Base-by-base conservation (phyloP, 441 rosid genomes). In the Oxalis stricta region DNA sequence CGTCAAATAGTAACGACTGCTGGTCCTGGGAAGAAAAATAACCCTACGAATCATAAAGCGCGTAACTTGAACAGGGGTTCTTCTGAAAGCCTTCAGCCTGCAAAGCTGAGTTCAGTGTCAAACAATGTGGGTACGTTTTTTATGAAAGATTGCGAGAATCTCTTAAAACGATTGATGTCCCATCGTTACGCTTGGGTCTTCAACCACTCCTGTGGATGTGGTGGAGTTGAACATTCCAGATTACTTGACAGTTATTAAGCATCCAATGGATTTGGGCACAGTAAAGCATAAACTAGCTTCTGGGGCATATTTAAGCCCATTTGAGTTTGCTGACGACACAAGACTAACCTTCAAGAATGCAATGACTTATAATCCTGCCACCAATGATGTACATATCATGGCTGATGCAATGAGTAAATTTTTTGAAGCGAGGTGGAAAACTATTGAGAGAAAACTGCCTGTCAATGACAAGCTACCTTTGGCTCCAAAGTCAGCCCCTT, bases 191-290 rank as follows among this genome's bases (percentile, higher is more conserved):
- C 71, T 16, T 75, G 87, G 87, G 76, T 64, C 43, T 75, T 79
- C 43, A 77, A 73, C 53, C n/a, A 55, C 49, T 22, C 87, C 83
- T 30, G 83, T 79, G 55, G 83, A 79, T 65, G 59, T 69, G 9
- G 73, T 66, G 58, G 62, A 60, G 48, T 51, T 79, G 45, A 71
- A 79, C 38, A 58, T 79, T 56, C 87, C 87, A 0, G 83, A 75
- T 63, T 79, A 79, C 58, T 67, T 60, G 46, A 63, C 57, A 21
- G 67, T 79, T 33, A 79, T 79, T 54, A 71, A 79, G 65, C 66
- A 69, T 32, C 87, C 87, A 17, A 75, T 75, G 87, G 87, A 79
- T 61, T 65, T 79, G 4, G 83, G 87, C 43, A 70, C 87, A 4
- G 26, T 79, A 15, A 75, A 66, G 45, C 58, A 46, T 46, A 79